Evolutionary conservation across 1,139 yeast genomes (phyloP).

Genomic region (Nakaseomyces glabratus): DNA sequence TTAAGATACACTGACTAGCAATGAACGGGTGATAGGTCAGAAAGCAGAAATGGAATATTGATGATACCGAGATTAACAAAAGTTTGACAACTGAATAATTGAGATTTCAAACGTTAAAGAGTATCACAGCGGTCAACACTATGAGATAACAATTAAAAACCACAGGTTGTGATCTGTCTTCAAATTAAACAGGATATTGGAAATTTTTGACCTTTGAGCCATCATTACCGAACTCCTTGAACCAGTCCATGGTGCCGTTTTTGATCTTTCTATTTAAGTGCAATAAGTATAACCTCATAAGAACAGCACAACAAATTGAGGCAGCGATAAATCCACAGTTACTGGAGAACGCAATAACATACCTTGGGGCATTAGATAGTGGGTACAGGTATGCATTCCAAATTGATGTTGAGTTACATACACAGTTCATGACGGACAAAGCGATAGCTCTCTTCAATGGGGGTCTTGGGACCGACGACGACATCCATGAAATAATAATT

Average conservation of each 20-base stretch:
- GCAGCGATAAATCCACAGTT: constrained; percentile 41
- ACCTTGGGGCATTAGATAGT: constrained; percentile 37
- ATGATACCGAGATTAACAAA: too few species aligned
- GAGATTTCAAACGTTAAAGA: too few species aligned
- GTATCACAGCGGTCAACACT: too few species aligned
- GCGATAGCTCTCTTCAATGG: constrained; percentile 48
- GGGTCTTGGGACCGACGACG: constrained; percentile 44
- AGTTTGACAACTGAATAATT: too few species aligned
- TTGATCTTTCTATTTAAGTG: constrained; percentile 38
- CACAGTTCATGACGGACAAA: constrained; percentile 43
- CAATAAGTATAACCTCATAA: constrained; percentile 36
- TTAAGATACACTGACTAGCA: too few species aligned
- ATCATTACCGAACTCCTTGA: constrained; percentile 41
- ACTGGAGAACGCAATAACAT: constrained; percentile 40
- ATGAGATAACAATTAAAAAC: too few species aligned
- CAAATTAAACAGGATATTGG: constrained; percentile 32
- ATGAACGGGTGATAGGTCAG: too few species aligned
- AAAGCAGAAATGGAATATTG: too few species aligned
- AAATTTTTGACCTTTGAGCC: constrained; percentile 40
- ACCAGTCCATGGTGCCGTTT: constrained; percentile 45
- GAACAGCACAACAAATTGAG: constrained; percentile 36
- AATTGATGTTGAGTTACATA: constrained; percentile 45
- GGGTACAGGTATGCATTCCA: constrained; percentile 48
- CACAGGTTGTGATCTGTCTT: background rate
- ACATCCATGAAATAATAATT: constrained; percentile 48